Evolutionary conservation across 805 yeast species (phyloP).

Genomic region (Nakazawaea ishiwadae): DNA sequence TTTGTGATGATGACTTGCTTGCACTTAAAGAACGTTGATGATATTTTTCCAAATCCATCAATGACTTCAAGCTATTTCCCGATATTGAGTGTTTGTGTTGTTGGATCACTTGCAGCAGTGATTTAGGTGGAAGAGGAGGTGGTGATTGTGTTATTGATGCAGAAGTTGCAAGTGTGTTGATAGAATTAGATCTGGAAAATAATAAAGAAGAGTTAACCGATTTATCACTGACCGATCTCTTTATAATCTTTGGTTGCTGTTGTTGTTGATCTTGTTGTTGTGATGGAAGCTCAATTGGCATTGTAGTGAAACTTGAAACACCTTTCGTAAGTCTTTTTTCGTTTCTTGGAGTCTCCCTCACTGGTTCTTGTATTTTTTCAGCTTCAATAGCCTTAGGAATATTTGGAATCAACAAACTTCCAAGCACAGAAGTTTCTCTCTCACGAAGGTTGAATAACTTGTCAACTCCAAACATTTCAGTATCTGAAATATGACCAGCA

Average conservation of each 20-base stretch:
- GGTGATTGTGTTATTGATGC: constrained; percentile 14
- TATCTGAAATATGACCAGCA: constrained; percentile 27
- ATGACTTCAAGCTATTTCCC: constrained; percentile 9
- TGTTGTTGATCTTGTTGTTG: not conserved
- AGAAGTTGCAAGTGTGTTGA: constrained; percentile 20
- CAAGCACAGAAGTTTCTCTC: constrained; percentile 14
- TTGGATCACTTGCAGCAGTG: not conserved
- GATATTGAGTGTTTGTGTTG: constrained; percentile 10
- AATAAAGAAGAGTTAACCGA: constrained; percentile 11
- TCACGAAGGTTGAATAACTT: constrained; percentile 20
- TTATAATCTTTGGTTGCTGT: not conserved
- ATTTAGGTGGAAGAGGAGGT: too few relatives aligned
- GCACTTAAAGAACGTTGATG: constrained; percentile 8
- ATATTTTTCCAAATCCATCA: constrained; percentile 14
- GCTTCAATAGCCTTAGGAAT: not conserved
- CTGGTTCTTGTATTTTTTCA: not conserved
- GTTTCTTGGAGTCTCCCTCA: constrained; percentile 7
- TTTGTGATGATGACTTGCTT: not conserved
- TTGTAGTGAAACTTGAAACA: constrained; percentile 8
- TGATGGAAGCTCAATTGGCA: constrained; percentile 8
- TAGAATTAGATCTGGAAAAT: constrained; percentile 25
- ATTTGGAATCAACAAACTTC: not conserved
- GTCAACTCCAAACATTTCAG: constrained; percentile 25
- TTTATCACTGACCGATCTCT: constrained; percentile 11
- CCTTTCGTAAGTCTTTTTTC: not conserved